A percentile compares a stretch with the other conserved stretches of the same genome.
Conservation (phyloP, 768 basidiomycete species). For the Saitozyma sp. region DNA sequence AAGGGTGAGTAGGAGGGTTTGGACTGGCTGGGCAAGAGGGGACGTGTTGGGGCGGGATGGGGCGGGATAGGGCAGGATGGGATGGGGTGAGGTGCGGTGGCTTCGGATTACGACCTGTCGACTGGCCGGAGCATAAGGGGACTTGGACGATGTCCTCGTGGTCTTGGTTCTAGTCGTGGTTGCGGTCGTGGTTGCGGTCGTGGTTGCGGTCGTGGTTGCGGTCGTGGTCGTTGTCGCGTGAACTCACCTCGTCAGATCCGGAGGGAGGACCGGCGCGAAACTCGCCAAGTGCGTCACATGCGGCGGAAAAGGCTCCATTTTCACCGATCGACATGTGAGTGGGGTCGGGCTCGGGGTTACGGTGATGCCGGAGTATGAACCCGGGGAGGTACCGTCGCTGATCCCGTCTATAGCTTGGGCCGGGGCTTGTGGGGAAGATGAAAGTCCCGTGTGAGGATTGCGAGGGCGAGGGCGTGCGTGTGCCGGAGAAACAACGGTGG, state of each 20-base stretch:
- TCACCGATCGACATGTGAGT: constrained; percentile 51
- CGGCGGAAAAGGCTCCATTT: constrained; percentile 69
- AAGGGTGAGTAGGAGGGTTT: constrained; percentile 52
- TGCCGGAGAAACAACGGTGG: constrained; percentile 44
- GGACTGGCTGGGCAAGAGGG: constrained; percentile 55
- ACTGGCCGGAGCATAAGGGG: constrained; percentile 36
- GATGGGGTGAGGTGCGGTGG: too few species aligned
- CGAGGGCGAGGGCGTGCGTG: constrained; percentile 44
- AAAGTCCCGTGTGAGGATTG: constrained; percentile 52
- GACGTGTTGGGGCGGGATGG: constrained; percentile 24
- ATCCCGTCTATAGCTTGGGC: constrained; percentile 51
- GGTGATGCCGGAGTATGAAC: not conserved
- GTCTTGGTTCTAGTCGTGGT: too few species aligned
- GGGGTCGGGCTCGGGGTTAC: not conserved
- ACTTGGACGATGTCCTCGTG: too few species aligned
- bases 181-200: too few species aligned
- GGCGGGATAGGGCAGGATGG: too few species aligned
- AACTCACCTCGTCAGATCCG: constrained; percentile 57
- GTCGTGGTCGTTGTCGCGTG: too few species aligned
- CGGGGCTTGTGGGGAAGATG: constrained; percentile 50
- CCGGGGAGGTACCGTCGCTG: not conserved
- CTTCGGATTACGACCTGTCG: too few species aligned
- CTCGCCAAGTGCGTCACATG: constrained; percentile 78
- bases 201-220: too few species aligned
- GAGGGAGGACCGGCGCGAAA: constrained; percentile 79